These are phyloP conservation scores for Pestalotiopsis sp. DNA, from an alignment of 2,329 filamentous ascomycete species.

Conservation along the genomic window DNA sequence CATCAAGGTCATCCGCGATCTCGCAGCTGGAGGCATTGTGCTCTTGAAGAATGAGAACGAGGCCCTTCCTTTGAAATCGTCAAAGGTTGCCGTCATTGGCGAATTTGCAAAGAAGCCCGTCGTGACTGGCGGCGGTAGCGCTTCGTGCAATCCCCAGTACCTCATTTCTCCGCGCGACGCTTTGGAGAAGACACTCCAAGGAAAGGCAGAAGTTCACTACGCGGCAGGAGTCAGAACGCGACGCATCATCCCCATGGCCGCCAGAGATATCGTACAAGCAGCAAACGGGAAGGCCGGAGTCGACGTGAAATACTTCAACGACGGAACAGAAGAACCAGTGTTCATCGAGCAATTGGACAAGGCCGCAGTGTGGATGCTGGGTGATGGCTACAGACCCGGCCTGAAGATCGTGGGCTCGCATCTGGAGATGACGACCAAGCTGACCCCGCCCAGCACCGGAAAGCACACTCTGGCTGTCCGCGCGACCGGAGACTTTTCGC, in stretches of 20 bases:
- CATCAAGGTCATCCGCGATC: constrained; percentile 43
- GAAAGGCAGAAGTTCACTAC: background rate
- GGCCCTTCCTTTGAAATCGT: constrained; percentile 63
- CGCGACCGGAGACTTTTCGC: constrained; percentile 16
- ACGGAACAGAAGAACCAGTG: constrained; percentile 13
- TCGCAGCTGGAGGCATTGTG: constrained; percentile 65
- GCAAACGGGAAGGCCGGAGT: constrained; percentile 17
- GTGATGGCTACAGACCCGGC: constrained; percentile 18
- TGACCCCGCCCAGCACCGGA: constrained; percentile 17
- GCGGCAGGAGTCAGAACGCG: background rate
- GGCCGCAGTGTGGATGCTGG: constrained; percentile 22
- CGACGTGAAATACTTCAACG: constrained; percentile 20
- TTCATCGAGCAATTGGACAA: constrained; percentile 18
- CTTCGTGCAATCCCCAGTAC: constrained; percentile 10
- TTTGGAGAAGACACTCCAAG: background rate
- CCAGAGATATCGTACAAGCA: constrained; percentile 7
- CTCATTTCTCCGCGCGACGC: background rate
- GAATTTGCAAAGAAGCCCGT: constrained; percentile 6
- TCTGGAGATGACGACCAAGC: constrained; percentile 17
- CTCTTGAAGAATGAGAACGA: constrained; percentile 74
- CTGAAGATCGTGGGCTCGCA: constrained; percentile 18
- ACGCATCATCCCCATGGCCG: constrained; percentile 18
- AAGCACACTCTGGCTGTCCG: constrained; percentile 19
- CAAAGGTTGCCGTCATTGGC: constrained; percentile 34
- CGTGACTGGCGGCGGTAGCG: constrained; percentile 7